These are phyloP conservation scores for Cladosporium sp. DNA, from an alignment of 2,329 filamentous ascomycete genomes.

Conservation along the genomic window DNA sequence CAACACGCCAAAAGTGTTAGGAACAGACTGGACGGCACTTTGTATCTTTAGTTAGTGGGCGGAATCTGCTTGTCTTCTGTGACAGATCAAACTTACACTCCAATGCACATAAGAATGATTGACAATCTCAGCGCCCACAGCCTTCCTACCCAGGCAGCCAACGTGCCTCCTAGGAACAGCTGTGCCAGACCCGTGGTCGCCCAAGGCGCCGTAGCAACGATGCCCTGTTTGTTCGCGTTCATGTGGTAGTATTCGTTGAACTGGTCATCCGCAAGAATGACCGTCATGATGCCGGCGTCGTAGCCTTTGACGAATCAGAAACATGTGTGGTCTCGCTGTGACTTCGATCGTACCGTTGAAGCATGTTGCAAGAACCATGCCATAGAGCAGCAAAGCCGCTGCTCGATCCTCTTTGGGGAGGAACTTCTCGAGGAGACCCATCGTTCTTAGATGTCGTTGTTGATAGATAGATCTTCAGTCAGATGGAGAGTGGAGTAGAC, in stretches of 20 bases:
- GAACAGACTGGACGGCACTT: constrained; percentile 38
- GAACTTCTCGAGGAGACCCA: constrained; percentile 34
- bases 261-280: constrained; percentile 41
- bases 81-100: constrained; percentile 29
- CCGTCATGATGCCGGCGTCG: constrained; percentile 42
- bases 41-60: constrained; percentile 20
- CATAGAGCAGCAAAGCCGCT: constrained; percentile 35
- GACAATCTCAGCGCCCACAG: constrained; percentile 40
- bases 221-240: constrained; percentile 32
- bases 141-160: constrained; percentile 36
- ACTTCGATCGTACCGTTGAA: constrained; percentile 34
- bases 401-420: constrained; percentile 38
- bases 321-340: neutral
- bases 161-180: constrained; percentile 36
- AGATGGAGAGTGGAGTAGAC: neutral
- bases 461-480: too few relatives aligned
- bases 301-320: constrained; percentile 22
- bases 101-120: constrained; percentile 37
- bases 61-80: too few relatives aligned
- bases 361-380: constrained; percentile 39
- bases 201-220: constrained; percentile 42
- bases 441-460: constrained; percentile 8
- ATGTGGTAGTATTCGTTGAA: constrained; percentile 40
- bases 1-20: constrained; percentile 40
- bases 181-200: constrained; percentile 39